Evolutionary conservation across 345 rosid genomes (phyloP).

Genomic region (Arabidopsis suecica): DNA sequence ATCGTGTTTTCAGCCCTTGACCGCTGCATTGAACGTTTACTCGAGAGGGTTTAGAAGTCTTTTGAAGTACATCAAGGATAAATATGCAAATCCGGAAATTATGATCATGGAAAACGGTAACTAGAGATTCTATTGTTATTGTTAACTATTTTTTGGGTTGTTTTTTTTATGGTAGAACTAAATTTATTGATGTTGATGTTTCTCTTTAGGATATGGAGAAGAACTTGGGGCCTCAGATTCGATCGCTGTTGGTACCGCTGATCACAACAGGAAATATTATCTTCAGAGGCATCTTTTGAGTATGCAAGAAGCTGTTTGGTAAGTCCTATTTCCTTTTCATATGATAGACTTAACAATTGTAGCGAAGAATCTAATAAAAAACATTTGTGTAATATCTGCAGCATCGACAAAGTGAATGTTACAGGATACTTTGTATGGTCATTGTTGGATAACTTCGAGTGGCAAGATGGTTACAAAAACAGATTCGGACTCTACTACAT

Average conservation of each 20-base stretch:
- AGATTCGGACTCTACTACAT: constrained; percentile 51
- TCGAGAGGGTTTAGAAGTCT: constrained; percentile 43
- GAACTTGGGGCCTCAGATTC: constrained; percentile 17
- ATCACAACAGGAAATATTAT: constrained; percentile 31
- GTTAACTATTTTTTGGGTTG: neutral
- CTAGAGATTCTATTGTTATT: neutral
- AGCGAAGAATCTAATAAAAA: neutral
- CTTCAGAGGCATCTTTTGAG: constrained; percentile 37
- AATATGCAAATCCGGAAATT: constrained; percentile 47
- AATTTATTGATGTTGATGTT: neutral
- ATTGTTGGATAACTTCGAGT: constrained; percentile 54
- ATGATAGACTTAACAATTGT: too few relatives aligned
- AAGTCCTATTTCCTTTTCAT: neutral
- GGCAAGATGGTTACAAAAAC: constrained; percentile 44
- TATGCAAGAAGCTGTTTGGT: constrained; percentile 40
- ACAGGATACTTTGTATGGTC: constrained; percentile 60
- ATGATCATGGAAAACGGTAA: constrained; percentile 60
- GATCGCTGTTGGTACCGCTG: constrained; percentile 14
- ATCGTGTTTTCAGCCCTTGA: constrained; percentile 31
- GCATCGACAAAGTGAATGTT: constrained; percentile 44
- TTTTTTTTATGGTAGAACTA: neutral
- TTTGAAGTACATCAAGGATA: constrained; percentile 46
- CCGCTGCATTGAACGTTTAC: constrained; percentile 22
- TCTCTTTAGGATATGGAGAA: constrained; percentile 35
- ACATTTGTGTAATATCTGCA: neutral